Evolutionary conservation across 495 filamentous ascomycete species (phyloP).

Genomic region (Penicillium pancosmium): DNA sequence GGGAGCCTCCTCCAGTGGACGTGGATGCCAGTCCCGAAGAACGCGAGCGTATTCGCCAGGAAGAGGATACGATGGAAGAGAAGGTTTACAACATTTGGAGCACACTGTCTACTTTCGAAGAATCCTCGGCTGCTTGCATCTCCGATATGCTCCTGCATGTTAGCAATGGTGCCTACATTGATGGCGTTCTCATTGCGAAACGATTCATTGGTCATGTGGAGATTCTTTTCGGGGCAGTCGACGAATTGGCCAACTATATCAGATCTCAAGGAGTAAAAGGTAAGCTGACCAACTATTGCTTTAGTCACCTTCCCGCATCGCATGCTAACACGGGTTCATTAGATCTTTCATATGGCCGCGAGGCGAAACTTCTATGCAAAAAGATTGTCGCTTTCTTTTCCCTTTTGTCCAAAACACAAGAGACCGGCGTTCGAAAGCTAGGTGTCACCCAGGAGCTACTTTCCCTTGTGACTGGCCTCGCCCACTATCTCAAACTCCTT

Average conservation of each 20-base stretch:
- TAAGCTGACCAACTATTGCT: constrained; percentile 37
- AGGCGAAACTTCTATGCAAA: constrained; percentile 97
- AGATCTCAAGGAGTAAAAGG: constrained; percentile 71
- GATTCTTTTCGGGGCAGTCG: constrained; percentile 85
- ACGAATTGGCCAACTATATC: constrained; percentile 77
- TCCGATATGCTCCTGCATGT: constrained; percentile 99
- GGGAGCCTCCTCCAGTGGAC: constrained; percentile 51
- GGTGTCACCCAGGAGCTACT: constrained; percentile 97
- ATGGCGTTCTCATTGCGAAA: constrained; percentile 94
- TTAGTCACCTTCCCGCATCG: not conserved
- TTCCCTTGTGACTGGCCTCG: constrained; percentile 92
- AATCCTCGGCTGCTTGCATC: constrained; percentile 96
- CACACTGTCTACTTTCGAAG: constrained; percentile 94
- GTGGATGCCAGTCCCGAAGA: constrained; percentile 71
- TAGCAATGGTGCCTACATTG: constrained; percentile 94
- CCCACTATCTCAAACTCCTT: constrained; percentile 97
- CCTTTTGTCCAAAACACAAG: constrained; percentile 88
- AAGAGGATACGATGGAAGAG: constrained; percentile 94
- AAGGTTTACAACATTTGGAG: constrained; percentile 99
- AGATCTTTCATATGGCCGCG: constrained; percentile 89
- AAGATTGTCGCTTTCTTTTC: constrained; percentile 99
- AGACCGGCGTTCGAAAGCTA: constrained; percentile 80
- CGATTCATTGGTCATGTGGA: constrained; percentile 96
- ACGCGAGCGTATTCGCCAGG: constrained; percentile 73
- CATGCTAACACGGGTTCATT: constrained; percentile 1